Conservation (phyloP, 441 rosid genomes). For the Mallotus japonicus region DNA sequence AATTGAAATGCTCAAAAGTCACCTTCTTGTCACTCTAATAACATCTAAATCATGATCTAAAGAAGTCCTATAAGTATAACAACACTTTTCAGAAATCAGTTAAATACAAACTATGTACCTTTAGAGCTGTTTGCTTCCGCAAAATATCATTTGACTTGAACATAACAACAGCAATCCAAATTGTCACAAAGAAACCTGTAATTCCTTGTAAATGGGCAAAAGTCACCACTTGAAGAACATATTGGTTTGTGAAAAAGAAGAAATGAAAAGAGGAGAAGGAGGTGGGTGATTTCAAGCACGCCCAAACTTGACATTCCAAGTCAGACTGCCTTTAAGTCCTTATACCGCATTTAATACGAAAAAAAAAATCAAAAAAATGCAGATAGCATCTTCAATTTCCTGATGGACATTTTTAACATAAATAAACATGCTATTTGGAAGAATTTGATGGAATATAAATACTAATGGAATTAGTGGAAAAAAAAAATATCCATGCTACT, state of each 20-base stretch:
- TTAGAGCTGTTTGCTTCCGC: conserved; percentile 69
- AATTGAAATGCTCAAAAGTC: conserved; percentile 19
- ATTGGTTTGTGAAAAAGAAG: neutral
- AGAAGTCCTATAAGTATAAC: neutral
- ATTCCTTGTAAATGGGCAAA: conserved; percentile 32
- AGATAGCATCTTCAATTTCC: neutral
- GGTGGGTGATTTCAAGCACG: neutral
- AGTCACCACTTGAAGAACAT: conserved; percentile 16
- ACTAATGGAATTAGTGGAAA: neutral
- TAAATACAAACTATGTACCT: conserved; percentile 40
- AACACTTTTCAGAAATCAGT: neutral
- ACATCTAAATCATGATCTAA: neutral
- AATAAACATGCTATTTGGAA: neutral
- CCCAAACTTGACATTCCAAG: neutral
- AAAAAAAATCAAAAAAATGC: neutral
- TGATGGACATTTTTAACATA: neutral
- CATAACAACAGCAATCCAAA: conserved; percentile 78
- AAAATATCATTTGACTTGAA: conserved; percentile 76
- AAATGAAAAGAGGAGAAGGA: neutral
- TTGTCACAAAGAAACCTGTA: conserved; percentile 73
- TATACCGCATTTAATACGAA: neutral
- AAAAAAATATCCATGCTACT: neutral
- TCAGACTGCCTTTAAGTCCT: neutral
- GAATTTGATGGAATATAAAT: neutral
- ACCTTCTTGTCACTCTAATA: neutral